Percentiles rank a stretch among this genome's conserved stretches.
These are phyloP conservation scores for Blastobotrys indianensis DNA, from an alignment of 1,139 yeast genomes.

Conservation along the genomic window DNA sequence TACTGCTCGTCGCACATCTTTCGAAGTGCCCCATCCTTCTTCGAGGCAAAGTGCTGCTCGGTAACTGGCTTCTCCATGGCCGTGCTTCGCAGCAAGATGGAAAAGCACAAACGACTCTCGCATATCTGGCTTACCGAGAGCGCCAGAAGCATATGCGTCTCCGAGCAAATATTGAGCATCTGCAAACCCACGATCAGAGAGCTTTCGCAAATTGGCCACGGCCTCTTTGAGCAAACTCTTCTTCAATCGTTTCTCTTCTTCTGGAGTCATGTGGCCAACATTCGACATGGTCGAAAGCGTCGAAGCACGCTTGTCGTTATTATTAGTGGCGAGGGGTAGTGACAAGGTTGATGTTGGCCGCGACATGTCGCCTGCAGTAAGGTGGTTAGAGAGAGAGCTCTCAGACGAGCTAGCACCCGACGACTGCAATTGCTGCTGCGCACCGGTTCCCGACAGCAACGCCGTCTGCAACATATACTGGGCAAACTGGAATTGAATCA, in stretches of 20 bases:
- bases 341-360: conserved; percentile 4
- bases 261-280: conserved; percentile 7
- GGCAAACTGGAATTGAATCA: conserved; percentile 81
- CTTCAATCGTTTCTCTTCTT: conserved; percentile 40
- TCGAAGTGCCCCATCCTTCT: conserved; percentile 87
- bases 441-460: conserved; percentile 32
- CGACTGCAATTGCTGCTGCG: not conserved
- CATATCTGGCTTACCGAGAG: conserved; percentile 75
- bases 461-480: conserved; percentile 89
- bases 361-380: not conserved
- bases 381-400: conserved; percentile 1
- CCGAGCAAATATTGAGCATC: conserved; percentile 90
- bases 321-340: conserved; percentile 6
- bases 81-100: conserved; percentile 87
- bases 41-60: conserved; percentile 88
- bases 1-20: conserved; percentile 81
- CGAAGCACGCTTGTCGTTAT: conserved; percentile 7
- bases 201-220: conserved; percentile 56
- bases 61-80: conserved; percentile 86
- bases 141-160: conserved; percentile 83
- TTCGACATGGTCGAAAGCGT: conserved; percentile 8
- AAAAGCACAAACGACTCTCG: conserved; percentile 71
- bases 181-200: conserved; percentile 74
- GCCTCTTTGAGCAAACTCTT: conserved; percentile 61
- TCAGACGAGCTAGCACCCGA: conserved; percentile 1